Base-by-base conservation (phyloP, 2,329 filamentous ascomycete species). In the Penicillium sp. region DNA sequence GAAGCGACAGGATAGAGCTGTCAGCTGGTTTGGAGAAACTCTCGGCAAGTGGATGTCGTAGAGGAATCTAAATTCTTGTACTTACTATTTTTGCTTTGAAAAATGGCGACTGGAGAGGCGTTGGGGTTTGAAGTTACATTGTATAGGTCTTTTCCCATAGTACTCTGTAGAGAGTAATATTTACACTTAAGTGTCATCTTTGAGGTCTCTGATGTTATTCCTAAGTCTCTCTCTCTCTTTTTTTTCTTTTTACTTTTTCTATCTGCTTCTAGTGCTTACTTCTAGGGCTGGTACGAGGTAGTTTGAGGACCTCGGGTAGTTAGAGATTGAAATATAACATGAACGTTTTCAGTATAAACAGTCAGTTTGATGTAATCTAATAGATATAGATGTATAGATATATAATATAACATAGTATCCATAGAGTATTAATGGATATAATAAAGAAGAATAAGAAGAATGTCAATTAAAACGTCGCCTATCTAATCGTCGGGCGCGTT, bases 11-110 rank as follows among this genome's bases (percentile, higher is more conserved):
- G 72, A 76, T 53, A 76, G 71, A 59, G 70, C 72, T 36, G 67
- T 69, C 27, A 70, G 70, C 45, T 77, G 74, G 74, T 77, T 78
- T 69, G 76, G 76, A 43, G 74, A 77, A 63, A 76, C 74, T 1
- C 65, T 78, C 60, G 76, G 73, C 13, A 75, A 70, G 55, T 78
- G 73, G 71, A 53, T 77, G 40, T 70, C 74, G 19, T 77, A 66
- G 40, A 27, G 6, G 11, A 11, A 9, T 25, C 13, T 29, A 8
- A 2, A 9, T 29, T 7, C 16, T 52, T 52, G 50, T 52, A 52
- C 11, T 27, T 52, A 51, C 21, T 52, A 45, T 52, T 46, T 45
- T 52, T 31, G 11, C 7, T 52, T 45, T 45, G 16, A 27, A 44
- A 51, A 44, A 45, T 23, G 31, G 40, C 50, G 50, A 46, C 11